Conservation (phyloP, 2,329 filamentous ascomycete species). For the Fusarium sambucinum region DNA sequence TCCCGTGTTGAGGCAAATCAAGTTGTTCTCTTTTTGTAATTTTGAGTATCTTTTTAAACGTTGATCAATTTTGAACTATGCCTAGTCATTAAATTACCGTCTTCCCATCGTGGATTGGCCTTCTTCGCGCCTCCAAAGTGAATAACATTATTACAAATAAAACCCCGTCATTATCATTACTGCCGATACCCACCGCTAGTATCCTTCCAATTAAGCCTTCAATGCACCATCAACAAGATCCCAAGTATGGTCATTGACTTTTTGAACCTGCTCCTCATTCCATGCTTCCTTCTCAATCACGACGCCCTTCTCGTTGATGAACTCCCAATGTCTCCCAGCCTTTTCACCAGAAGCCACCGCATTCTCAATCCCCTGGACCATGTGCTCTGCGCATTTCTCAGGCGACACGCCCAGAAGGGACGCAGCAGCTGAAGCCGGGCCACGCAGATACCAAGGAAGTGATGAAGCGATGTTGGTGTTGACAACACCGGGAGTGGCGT, state of each 20-base stretch:
- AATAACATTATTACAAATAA: neutral
- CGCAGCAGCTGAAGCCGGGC: neutral
- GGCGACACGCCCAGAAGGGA: slow-evolving; percentile 38
- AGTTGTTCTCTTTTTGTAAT: no score
- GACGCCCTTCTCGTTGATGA: slow-evolving; percentile 49
- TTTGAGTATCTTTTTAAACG: no score
- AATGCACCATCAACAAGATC: slow-evolving; percentile 44
- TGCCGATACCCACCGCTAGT: neutral
- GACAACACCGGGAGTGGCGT: slow-evolving; percentile 57
- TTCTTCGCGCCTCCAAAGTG: neutral
- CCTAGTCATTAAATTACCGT: no score
- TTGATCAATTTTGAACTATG: no score
- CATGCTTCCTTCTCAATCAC: slow-evolving; percentile 47
- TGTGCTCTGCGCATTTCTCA: slow-evolving; percentile 47
- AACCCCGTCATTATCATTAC: neutral
- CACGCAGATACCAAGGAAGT: slow-evolving; percentile 51
- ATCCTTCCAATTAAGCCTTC: neutral
- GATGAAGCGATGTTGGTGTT: slow-evolving; percentile 48
- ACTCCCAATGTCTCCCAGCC: slow-evolving; percentile 45
- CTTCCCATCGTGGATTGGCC: no score
- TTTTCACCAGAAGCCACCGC: slow-evolving; percentile 14
- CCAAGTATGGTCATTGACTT: slow-evolving; percentile 52
- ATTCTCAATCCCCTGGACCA: slow-evolving; percentile 44
- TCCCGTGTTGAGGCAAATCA: slow-evolving; percentile 9
- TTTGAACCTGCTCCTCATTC: slow-evolving; percentile 47